phyloP scores from a whole-genome alignment of 805 yeast species.

The Metschnikowia proteae region DNA sequence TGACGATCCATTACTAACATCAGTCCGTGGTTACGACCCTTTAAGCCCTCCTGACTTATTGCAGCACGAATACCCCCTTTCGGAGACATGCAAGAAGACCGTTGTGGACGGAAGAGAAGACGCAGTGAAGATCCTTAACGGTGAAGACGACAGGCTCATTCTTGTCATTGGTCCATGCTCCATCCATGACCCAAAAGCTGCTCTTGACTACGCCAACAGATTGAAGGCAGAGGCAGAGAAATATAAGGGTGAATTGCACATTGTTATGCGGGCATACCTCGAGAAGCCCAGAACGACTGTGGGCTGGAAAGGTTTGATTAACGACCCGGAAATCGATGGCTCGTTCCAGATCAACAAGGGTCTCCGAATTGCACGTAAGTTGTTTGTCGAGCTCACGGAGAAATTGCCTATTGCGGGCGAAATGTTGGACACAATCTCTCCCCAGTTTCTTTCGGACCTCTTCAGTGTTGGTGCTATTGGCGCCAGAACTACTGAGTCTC shows the following conservation, averaged over 20 bases:
- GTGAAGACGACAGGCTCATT: slow-evolving; percentile 76
- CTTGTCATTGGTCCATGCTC: slow-evolving; percentile 97
- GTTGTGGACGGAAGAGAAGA: slow-evolving; percentile 77
- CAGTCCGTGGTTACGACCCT: slow-evolving; percentile 83
- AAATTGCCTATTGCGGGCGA: slow-evolving; percentile 90
- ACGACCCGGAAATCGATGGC: slow-evolving; percentile 92
- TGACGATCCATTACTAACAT: slow-evolving; percentile 11
- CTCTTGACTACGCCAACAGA: slow-evolving; percentile 78
- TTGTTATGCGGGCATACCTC: slow-evolving; percentile 95
- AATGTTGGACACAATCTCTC: slow-evolving; percentile 97
- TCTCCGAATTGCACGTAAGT: slow-evolving; percentile 76
- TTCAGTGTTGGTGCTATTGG: slow-evolving; percentile 97
- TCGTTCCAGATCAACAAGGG: slow-evolving; percentile 95
- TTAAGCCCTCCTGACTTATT: slow-evolving; percentile 87
- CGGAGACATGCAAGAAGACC: slow-evolving; percentile 50
- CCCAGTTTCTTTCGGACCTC: slow-evolving; percentile 89
- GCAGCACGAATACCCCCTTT: slow-evolving; percentile 78
- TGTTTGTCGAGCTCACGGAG: slow-evolving; percentile 76
- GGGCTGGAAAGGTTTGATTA: slow-evolving; percentile 98
- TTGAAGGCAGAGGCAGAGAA: slow-evolving; percentile 66
- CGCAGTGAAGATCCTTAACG: slow-evolving; percentile 68
- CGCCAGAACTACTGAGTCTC: slow-evolving; percentile 98
- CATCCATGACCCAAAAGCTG: slow-evolving; percentile 86
- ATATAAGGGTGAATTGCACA: slow-evolving; percentile 68
- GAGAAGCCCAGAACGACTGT: slow-evolving; percentile 99